Conservation (phyloP, 768 basidiomycete species). For the Tricholoma flavovirens region DNA sequence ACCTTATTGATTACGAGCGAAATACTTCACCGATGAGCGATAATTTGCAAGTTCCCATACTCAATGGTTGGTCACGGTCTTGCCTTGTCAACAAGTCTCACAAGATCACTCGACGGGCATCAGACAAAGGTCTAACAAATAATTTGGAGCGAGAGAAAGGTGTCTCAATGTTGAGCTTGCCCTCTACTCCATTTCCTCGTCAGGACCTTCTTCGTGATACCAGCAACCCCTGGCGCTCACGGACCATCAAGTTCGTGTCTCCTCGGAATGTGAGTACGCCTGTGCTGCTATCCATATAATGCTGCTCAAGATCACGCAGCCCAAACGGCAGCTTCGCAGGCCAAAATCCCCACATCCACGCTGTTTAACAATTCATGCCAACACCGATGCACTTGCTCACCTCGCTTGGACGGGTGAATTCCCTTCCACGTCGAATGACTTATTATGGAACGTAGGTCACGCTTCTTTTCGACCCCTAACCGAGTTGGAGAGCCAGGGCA, state of each 20-base stretch:
- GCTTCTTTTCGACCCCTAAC: background rate
- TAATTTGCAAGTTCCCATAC: background rate
- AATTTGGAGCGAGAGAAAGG: background rate
- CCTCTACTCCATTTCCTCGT: background rate
- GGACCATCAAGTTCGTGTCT: background rate
- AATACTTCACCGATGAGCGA: background rate
- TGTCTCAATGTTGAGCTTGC: background rate
- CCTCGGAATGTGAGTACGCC: background rate
- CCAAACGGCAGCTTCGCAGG: background rate
- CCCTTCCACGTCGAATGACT: background rate
- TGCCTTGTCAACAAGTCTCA: background rate
- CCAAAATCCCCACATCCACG: background rate
- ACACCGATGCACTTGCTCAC: background rate
- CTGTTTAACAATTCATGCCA: background rate
- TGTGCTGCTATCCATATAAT: background rate
- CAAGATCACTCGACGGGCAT: background rate
- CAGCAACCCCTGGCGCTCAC: background rate
- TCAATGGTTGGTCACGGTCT: too few species aligned
- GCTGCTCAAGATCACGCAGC: background rate
- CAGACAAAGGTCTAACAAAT: background rate
- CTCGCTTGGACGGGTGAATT: background rate
- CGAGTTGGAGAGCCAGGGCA: background rate
- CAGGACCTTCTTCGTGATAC: background rate
- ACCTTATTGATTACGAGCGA: background rate
- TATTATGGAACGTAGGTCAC: background rate